Base-by-base conservation (phyloP, 129 eudicot species). In the Erigeron canadensis region DNA sequence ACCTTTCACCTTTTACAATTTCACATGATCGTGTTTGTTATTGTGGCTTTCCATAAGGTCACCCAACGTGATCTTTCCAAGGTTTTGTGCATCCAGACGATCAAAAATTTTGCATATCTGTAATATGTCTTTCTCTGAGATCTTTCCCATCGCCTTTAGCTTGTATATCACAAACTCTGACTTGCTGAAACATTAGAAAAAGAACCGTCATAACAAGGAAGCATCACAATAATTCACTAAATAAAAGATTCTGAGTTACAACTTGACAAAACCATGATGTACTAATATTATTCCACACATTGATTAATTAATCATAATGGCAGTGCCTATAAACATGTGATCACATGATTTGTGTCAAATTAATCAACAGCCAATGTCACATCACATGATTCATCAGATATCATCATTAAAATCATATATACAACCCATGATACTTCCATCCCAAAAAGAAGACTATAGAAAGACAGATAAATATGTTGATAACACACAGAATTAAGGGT, bases 81-180 rank as follows among this genome's bases (percentile, higher is more conserved):
- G 81, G 62, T 81, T 84, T 46, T 93, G 93, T 15, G 83, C 15
- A 50, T 91, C 90, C 6, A 91, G 80, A 22, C 88, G 81, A 39
- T 91, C 97, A 75, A 91, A 91, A 62, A 82, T 87, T 78, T 82
- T 74, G 80, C 93, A 88, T 72, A 91, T 91, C 70, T 75, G 88
- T 42, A 70, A 40, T 22, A 91, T 74, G 77, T 91, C 97, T 76
- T 88, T 86, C 50, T 91, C 96, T 59, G 96, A 77, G 44, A 91
- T 77, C 76, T 86, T 91, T 40, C 89, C 90, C 97, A 91, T 88
- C 79, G 84, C 97, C 82, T 87, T 91, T 19, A 91, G 88, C 83
- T 88, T 91, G 92, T 88, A 91, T 70, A 91, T 81, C 40, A 88
- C 97, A 69, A 77, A 91, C 50, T 91, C 96, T 8, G 93, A 91